Evolutionary conservation across 805 yeast species (phyloP), one percentile per base, ranked within the genome.

Genomic region (Komagataella phaffii): DNA sequence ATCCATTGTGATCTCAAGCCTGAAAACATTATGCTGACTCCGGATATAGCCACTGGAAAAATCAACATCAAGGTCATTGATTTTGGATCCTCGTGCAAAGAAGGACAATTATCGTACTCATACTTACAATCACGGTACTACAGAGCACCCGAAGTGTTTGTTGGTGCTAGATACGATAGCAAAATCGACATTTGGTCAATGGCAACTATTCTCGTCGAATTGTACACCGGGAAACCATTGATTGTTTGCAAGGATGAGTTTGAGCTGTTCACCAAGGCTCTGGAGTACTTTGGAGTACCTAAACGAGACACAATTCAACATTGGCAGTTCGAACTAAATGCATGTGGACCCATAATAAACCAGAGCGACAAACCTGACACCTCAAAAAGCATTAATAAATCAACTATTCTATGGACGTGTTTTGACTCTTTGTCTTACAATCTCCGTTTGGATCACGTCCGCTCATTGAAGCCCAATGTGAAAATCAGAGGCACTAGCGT

Each of bases 171-270:
- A 40, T 85, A 84, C 58, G 62, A 69, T 53, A 62, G 64, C n/a
- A 72, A 67, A 56, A 77, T 79, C 44, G 83, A 78, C 57, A 68
- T 91, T 81, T 93, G 99, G 99, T 91, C 98, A 0, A 70, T 90
- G 47, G 99, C 96, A 0, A 86, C 97, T 63, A 88, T 93, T 50
- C 79, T 88, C 40, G 95, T 93, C 1, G 99, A 93, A 65, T 69
- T 91, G 49, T 90, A 85, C 58, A 73, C 56, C 58, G 83, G 83
- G 56, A 70, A 30, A 54, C 78, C 65, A 0, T 54, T 77, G 10
- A 69, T 78, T 44, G 76, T 80, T 3, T 79, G 77, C 1, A 68
- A 65, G 46, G 71, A 71, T 52, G 83, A 79, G 55, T 61, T 66
- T 30, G 79, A 76, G 47, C 73, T 78, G 48, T 58, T 77, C 36